Percentiles rank a stretch among this genome's conserved stretches.
Evolutionary conservation across 768 basidiomycete genomes (phyloP).

Genomic region (Leucocoprinus leucothites): DNA sequence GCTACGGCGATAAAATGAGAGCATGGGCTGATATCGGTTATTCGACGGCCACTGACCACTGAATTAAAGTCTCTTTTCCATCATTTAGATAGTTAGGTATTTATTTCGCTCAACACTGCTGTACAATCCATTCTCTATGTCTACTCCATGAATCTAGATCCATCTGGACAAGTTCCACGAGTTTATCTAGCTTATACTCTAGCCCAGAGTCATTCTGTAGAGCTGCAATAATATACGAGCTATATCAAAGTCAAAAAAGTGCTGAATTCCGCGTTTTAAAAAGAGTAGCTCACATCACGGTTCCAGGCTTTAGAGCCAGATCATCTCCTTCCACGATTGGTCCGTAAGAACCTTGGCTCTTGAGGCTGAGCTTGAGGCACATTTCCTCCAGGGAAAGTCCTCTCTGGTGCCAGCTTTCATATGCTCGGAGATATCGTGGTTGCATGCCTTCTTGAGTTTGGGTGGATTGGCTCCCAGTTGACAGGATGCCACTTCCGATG

Average conservation of each 20-base stretch:
- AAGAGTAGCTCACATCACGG: conserved; percentile 28
- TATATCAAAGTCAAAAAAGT: conserved; percentile 10
- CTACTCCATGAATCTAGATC: conserved; percentile 6
- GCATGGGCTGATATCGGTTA: no score
- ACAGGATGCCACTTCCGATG: conserved; percentile 1
- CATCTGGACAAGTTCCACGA: conserved; percentile 2
- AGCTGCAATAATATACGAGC: conserved; percentile 30
- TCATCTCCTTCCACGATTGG: not conserved
- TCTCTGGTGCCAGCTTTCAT: conserved; percentile 28
- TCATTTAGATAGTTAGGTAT: no score
- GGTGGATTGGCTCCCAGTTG: not conserved
- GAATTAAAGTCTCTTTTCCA: no score
- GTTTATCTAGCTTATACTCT: not conserved
- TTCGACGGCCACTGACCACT: no score
- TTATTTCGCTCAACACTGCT: not conserved
- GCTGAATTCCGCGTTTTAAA: not conserved
- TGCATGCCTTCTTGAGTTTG: conserved; percentile 12
- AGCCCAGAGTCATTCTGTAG: conserved; percentile 22
- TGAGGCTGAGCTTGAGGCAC: conserved; percentile 23
- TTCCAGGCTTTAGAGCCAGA: conserved; percentile 22
- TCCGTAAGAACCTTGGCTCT: conserved; percentile 1
- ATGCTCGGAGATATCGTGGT: conserved; percentile 29
- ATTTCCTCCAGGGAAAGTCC: conserved; percentile 27
- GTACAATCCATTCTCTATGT: not conserved
- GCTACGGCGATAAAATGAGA: no score